Percentiles rank a stretch among this genome's conserved stretches.
phyloP scores from a whole-genome alignment of 2,329 filamentous ascomycete species.

The Cadophora gregata region DNA sequence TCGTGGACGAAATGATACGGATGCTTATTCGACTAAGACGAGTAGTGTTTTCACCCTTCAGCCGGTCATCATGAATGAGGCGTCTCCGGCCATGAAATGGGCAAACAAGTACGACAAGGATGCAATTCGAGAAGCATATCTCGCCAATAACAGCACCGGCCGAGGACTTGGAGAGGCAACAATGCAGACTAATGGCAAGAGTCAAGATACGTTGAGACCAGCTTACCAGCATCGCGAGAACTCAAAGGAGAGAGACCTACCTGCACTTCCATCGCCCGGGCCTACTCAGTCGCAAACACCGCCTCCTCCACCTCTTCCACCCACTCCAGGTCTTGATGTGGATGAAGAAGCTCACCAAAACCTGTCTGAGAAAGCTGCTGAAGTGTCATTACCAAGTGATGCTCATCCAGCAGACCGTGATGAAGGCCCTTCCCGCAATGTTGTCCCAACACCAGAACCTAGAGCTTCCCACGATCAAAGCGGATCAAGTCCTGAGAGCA shows the following conservation, averaged over 20 bases:
- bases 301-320: constrained; percentile 36
- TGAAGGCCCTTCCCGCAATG: constrained; percentile 29
- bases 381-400: constrained; percentile 36
- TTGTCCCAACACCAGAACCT: constrained; percentile 34
- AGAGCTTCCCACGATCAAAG: constrained; percentile 38
- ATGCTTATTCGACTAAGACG: constrained; percentile 72
- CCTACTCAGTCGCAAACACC: constrained; percentile 33
- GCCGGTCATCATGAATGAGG: constrained; percentile 82
- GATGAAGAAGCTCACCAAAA: constrained; percentile 26
- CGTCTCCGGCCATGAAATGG: constrained; percentile 96
- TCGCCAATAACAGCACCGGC: constrained; percentile 75
- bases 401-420: constrained; percentile 34
- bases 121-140: constrained; percentile 82
- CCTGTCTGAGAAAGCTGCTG: constrained; percentile 47
- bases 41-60: constrained; percentile 90
- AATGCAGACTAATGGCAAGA: constrained; percentile 49
- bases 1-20: constrained; percentile 62
- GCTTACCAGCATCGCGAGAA: constrained; percentile 26
- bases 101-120: constrained; percentile 94
- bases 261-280: constrained; percentile 52
- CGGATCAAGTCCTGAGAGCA: constrained; percentile 52
- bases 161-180: constrained; percentile 62
- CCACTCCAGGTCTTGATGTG: constrained; percentile 35
- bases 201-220: constrained; percentile 38
- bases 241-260: constrained; percentile 39